phyloP scores from a whole-genome alignment of 1,139 yeast species.

The Candida gigantensis region DNA sequence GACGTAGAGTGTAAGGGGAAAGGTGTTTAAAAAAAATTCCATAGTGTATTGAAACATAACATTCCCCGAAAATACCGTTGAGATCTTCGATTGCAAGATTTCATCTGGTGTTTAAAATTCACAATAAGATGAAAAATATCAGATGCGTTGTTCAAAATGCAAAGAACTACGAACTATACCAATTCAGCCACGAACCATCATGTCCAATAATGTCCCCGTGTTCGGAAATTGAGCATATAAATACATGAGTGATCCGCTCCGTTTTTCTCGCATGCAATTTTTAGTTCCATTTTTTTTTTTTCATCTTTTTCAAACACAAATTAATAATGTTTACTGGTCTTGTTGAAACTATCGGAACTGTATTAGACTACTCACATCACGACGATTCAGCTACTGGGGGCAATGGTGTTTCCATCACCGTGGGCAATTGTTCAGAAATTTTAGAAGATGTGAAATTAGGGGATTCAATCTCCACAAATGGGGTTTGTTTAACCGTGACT shows the following conservation, averaged over 20 bases:
- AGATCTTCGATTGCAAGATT: constrained; percentile 3
- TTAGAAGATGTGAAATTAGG: constrained; percentile 84
- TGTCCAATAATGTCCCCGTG: too few species aligned
- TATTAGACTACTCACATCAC: constrained; percentile 44
- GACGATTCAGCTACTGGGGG: constrained; percentile 70
- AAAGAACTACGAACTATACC: too few species aligned
- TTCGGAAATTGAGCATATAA: too few species aligned
- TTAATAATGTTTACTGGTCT: constrained; percentile 86
- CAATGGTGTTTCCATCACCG: constrained; percentile 71
- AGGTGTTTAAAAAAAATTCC: not conserved
- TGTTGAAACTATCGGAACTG: constrained; percentile 80
- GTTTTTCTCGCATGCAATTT: too few species aligned
- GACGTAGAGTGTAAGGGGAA: too few species aligned
- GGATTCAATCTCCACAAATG: constrained; percentile 89
- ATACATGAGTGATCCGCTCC: too few species aligned
- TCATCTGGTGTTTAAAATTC: too few species aligned
- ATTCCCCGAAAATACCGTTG: constrained; percentile 6
- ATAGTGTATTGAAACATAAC: constrained; percentile 3
- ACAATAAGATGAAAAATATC: too few species aligned
- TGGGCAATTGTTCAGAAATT: constrained; percentile 63
- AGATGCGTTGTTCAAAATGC: too few species aligned
- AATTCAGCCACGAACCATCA: too few species aligned
- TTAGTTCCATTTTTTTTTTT: not conserved
- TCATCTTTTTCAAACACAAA: not conserved
- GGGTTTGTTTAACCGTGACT: constrained; percentile 93